Percentiles rank a stretch among this genome's conserved stretches.
These are phyloP conservation scores for Cryptococcus depauperatus DNA, from an alignment of 1,284 basidiomycete species.

Conservation along the genomic window DNA sequence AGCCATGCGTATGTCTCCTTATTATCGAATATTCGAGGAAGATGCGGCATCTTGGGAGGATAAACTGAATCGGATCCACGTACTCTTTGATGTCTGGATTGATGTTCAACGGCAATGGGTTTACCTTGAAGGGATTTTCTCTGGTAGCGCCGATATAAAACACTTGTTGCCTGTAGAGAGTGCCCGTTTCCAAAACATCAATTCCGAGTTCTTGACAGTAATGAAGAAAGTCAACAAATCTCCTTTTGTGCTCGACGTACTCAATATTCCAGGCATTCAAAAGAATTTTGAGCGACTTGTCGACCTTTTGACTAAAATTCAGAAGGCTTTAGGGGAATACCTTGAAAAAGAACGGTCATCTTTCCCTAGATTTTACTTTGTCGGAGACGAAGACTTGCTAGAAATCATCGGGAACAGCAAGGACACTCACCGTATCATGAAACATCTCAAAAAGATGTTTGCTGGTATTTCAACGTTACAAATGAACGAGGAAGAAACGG, in stretches of 20 bases:
- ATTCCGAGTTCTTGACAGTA: constrained; percentile 92
- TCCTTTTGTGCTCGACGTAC: constrained; percentile 91
- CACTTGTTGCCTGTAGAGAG: constrained; percentile 96
- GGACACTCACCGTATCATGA: constrained; percentile 94
- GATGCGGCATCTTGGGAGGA: constrained; percentile 91
- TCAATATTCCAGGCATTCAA: constrained; percentile 93
- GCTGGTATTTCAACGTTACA: constrained; percentile 86
- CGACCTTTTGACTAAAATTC: constrained; percentile 94
- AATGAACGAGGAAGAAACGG: constrained; percentile 79
- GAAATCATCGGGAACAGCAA: constrained; percentile 99
- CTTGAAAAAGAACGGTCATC: constrained; percentile 92
- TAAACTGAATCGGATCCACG: constrained; percentile 87
- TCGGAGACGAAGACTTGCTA: constrained; percentile 96
- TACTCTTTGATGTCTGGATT: constrained; percentile 97
- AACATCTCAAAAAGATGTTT: constrained; percentile 99
- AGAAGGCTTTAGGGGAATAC: constrained; percentile 98
- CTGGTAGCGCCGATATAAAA: constrained; percentile 97
- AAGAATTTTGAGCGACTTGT: constrained; percentile 95
- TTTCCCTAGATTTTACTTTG: constrained; percentile 99
- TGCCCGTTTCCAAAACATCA: constrained; percentile 96
- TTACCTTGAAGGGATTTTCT: constrained; percentile 97
- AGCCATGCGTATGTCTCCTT: constrained; percentile 95
- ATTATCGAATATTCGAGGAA: constrained; percentile 95
- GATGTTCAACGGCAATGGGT: constrained; percentile 99
- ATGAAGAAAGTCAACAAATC: constrained; percentile 99